Percentiles rank a stretch among this genome's conserved stretches.
These are phyloP conservation scores for Camellia lanceoleosa DNA, from an alignment of 148 eudicot genomes.

Conservation along the genomic window DNA sequence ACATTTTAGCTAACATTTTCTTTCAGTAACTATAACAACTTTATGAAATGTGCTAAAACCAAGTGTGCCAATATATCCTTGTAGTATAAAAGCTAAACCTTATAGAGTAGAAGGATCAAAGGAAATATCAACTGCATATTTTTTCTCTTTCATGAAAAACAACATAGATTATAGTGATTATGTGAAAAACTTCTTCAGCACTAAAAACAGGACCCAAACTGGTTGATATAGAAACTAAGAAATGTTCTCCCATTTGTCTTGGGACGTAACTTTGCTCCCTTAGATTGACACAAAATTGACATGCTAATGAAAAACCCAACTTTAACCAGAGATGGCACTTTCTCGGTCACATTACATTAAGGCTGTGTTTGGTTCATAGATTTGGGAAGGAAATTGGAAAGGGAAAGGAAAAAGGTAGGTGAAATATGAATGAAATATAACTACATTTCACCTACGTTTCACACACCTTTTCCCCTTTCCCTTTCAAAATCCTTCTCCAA, in stretches of 20 bases:
- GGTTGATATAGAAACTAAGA: conserved; percentile 3
- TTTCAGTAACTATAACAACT: neutral
- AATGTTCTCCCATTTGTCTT: neutral
- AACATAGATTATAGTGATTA: neutral
- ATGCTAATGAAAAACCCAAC: neutral
- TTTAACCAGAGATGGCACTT: neutral
- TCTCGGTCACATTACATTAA: neutral
- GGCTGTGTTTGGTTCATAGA: too few species aligned
- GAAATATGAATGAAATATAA: too few species aligned
- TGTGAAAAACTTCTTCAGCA: neutral
- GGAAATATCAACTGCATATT: neutral
- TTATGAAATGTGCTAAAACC: neutral
- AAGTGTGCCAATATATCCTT: neutral
- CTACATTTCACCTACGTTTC: too few species aligned
- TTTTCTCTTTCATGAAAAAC: neutral
- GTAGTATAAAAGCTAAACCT: neutral
- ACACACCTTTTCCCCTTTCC: too few species aligned
- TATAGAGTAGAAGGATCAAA: neutral
- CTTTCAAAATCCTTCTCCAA: too few species aligned
- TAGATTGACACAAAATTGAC: neutral
- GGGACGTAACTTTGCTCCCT: neutral
- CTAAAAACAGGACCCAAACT: neutral
- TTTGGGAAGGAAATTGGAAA: too few species aligned
- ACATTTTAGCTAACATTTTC: neutral
- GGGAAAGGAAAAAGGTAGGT: too few species aligned